Percentiles rank a stretch among this genome's conserved stretches.
Conservation (phyloP, 2,329 filamentous ascomycete species). For the Sclerotinia minor region DNA sequence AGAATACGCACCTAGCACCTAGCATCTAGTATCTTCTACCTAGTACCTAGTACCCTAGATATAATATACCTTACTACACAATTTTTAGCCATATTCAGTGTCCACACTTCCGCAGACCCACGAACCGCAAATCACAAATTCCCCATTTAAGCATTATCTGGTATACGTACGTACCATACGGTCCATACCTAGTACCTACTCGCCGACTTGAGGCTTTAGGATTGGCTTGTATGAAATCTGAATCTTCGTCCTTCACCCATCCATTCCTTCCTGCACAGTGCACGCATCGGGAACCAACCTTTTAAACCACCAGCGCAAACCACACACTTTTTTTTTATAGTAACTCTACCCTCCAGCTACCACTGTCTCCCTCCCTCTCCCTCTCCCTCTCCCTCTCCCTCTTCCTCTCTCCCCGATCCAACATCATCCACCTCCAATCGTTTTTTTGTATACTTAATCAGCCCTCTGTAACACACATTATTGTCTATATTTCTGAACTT, state of each 20-base stretch:
- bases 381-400: conserved; percentile 1
- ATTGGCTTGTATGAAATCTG: conserved; percentile 5
- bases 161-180: background rate
- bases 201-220: conserved; percentile 8
- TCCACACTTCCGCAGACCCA: conserved; percentile 10
- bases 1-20: background rate
- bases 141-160: background rate
- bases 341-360: background rate
- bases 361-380: background rate
- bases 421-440: conserved; percentile 3
- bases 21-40: background rate
- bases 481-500: background rate
- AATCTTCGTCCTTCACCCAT: background rate
- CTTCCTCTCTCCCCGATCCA: background rate
- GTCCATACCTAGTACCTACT: background rate
- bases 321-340: background rate
- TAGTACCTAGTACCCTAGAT: background rate
- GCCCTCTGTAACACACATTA: background rate
- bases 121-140: background rate
- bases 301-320: conserved; percentile 4
- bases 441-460: conserved; percentile 6
- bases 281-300: conserved; percentile 8
- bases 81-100: conserved; percentile 1
- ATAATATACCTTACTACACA: background rate
- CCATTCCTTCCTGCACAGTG: conserved; percentile 12